Evolutionary conservation across 192 early-diverging fungal genomes (phyloP), one percentile per base, ranked within the genome.

Genomic region (Gonapodya prolifera): DNA sequence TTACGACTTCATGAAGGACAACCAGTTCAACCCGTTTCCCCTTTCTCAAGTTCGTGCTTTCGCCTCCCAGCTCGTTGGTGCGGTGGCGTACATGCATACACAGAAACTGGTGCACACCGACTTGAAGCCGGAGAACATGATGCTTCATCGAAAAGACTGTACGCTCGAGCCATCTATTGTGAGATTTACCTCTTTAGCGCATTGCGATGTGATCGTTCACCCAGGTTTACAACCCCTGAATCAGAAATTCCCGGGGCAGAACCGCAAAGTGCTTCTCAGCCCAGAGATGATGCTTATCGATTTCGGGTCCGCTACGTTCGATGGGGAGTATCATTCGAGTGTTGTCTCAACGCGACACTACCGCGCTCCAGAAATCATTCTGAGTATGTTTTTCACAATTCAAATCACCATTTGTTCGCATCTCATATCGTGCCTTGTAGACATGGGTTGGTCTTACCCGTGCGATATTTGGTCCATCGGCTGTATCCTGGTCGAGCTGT

Each of bases 381-480:
- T 99, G 76, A 90, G 92, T 79, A n/a, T n/a, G n/a, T n/a, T n/a
- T n/a, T n/a, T n/a, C n/a, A n/a, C n/a, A n/a, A n/a, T n/a, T n/a
- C n/a, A n/a, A n/a, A n/a, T n/a, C n/a, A n/a, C n/a, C n/a, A n/a
- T n/a, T n/a, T n/a, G n/a, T n/a, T n/a, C n/a, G n/a, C n/a, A n/a
- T n/a, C n/a, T n/a, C n/a, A n/a, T n/a, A n/a, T n/a, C n/a, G n/a
- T n/a, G n/a, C n/a, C n/a, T n/a, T n/a, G n/a, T n/a, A n/a, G n/a
- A n/a, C n/a, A 79, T 94, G 35, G 94, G 95, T 16, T 99, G 97
- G 97, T 95, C 93, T 28, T 99, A 91, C 84, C 91, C 95, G 16
- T 97, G 95, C 84, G 97, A 99, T 82, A 92, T 98, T 87, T 99
- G 97, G 97, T 96, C 95, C 2, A 83, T 97, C 75, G 97, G 97